Evolutionary conservation across 2,329 filamentous ascomycete species (phyloP).

Genomic region (Rutstroemia sp.): DNA sequence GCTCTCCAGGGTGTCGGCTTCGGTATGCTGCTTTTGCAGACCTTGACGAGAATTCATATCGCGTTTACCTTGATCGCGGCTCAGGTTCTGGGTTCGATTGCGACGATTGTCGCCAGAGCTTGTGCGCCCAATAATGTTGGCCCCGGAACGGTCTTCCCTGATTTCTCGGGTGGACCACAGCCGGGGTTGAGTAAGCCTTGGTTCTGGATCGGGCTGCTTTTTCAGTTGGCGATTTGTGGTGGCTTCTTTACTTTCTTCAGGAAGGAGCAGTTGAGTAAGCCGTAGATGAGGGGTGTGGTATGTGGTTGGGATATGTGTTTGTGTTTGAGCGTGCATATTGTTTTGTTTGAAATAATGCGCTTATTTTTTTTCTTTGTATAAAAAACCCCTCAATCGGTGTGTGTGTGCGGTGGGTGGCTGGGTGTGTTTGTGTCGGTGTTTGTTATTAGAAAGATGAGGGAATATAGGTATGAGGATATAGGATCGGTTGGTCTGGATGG

Average conservation of each 20-base stretch:
- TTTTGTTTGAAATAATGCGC: too few species aligned
- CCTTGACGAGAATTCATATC: constrained; percentile 57
- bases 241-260: constrained; percentile 50
- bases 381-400: too few species aligned
- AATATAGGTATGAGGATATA: too few species aligned
- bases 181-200: constrained; percentile 1
- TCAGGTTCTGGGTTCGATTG: constrained; percentile 53
- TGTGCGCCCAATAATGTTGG: constrained; percentile 54
- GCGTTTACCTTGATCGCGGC: constrained; percentile 52
- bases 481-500: too few species aligned
- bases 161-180: constrained; percentile 6
- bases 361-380: too few species aligned
- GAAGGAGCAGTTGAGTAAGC: constrained; percentile 51
- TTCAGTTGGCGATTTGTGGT: constrained; percentile 51
- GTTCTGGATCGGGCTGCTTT: constrained; percentile 44
- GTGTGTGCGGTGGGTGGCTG: too few species aligned
- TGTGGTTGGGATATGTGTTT: not conserved
- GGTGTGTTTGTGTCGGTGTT: too few species aligned
- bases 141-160: constrained; percentile 54
- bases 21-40: constrained; percentile 61
- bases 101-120: constrained; percentile 54
- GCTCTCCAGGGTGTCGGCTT: constrained; percentile 58
- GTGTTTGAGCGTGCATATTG: too few species aligned
- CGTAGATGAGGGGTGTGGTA: constrained; percentile 25
- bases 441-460: too few species aligned